Evolutionary conservation across 2,329 filamentous ascomycete species (phyloP).

Genomic region (Sarocladiaceae sp.): DNA sequence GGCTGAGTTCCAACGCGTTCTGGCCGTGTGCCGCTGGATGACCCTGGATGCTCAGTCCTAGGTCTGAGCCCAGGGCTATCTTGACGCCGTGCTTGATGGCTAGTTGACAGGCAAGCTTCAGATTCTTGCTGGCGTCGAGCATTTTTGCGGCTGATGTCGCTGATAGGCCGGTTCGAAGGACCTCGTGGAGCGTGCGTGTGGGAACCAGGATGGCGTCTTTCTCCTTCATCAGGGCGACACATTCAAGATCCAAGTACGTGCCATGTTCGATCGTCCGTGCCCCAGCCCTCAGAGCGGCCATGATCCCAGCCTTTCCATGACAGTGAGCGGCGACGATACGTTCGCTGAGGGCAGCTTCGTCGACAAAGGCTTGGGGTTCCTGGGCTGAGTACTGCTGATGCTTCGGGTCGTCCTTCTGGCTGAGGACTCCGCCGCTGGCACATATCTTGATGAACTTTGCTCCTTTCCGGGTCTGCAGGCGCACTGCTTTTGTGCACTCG

Average conservation of each 20-base stretch:
- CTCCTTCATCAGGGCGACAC: slow-evolving; percentile 37
- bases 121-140: too few species aligned
- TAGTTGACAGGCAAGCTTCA: too few species aligned
- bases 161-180: slow-evolving; percentile 38
- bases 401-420: slow-evolving; percentile 36
- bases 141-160: too few species aligned
- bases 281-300: slow-evolving; percentile 38
- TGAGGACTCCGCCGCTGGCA: slow-evolving; percentile 39
- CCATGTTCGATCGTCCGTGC: slow-evolving; percentile 45
- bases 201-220: slow-evolving; percentile 39
- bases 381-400: slow-evolving; percentile 38
- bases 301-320: slow-evolving; percentile 42
- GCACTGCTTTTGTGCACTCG: slow-evolving; percentile 38
- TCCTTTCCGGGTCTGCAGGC: slow-evolving; percentile 38
- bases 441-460: slow-evolving; percentile 45
- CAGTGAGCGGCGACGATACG: slow-evolving; percentile 40
- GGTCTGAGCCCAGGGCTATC: slow-evolving; percentile 45
- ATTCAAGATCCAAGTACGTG: slow-evolving; percentile 42
- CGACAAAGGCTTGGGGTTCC: too few species aligned
- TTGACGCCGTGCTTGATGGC: slow-evolving; percentile 38
- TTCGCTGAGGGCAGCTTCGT: too few species aligned
- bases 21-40: too few species aligned
- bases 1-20: slow-evolving; percentile 29
- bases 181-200: slow-evolving; percentile 29
- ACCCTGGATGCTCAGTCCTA: slow-evolving; percentile 31